Conservation (phyloP, 495 filamentous ascomycete species). For the Delitschia confertaspora region DNA sequence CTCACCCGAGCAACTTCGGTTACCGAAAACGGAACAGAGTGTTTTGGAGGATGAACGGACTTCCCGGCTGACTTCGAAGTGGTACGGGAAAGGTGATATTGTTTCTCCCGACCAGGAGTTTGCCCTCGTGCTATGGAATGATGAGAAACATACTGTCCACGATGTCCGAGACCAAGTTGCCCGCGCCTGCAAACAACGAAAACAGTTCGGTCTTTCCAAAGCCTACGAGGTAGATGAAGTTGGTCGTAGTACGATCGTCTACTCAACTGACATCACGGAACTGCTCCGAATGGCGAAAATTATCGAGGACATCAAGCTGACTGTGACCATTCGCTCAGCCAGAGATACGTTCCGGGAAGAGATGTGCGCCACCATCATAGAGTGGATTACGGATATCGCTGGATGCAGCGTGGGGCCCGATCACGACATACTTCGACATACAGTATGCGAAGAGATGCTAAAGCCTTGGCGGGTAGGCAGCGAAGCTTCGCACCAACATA, state of each 20-base stretch:
- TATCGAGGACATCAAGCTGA: conserved; percentile 92
- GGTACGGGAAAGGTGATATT: conserved; percentile 55
- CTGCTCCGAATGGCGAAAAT: conserved; percentile 67
- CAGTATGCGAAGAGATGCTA: conserved; percentile 85
- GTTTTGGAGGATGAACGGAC: conserved; percentile 73
- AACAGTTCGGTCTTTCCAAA: conserved; percentile 57
- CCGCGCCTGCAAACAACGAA: conserved; percentile 69
- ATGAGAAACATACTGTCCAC: conserved; percentile 94
- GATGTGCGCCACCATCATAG: conserved; percentile 96
- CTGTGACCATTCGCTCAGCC: conserved; percentile 85
- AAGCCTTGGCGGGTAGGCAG: conserved; percentile 80
- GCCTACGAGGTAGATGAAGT: conserved; percentile 83
- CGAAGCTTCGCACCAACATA: conserved; percentile 67
- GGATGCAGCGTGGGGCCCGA: conserved; percentile 80
- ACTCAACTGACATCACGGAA: conserved; percentile 58
- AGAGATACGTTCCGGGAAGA: conserved; percentile 94
- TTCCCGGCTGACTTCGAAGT: conserved; percentile 65
- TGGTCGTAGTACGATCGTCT: conserved; percentile 74
- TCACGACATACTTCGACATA: conserved; percentile 64
- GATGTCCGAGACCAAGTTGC: conserved; percentile 85
- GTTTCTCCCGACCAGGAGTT: conserved; percentile 58
- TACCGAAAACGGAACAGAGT: conserved; percentile 68
- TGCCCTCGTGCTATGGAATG: conserved; percentile 90
- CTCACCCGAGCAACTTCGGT: conserved; percentile 85
- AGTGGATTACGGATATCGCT: conserved; percentile 89